Percentiles rank a stretch among this genome's conserved stretches.
Evolutionary conservation across 768 basidiomycete genomes (phyloP).

Genomic region (Hemileccinum impolitum): DNA sequence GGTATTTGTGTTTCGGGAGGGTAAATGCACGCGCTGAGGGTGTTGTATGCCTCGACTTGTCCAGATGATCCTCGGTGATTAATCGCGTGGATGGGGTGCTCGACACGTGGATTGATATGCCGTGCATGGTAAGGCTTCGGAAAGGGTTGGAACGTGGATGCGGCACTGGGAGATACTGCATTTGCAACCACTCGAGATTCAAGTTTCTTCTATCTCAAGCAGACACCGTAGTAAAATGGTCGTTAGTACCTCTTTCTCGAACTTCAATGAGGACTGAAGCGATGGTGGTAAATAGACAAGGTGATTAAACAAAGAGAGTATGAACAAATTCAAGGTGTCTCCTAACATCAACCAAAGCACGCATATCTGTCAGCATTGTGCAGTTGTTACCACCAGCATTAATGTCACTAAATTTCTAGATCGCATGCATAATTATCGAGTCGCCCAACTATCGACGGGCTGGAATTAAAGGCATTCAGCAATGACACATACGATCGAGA

Average conservation of each 20-base stretch:
- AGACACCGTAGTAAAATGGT: no score
- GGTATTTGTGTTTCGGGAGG: constrained; percentile 17
- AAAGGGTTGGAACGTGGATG: constrained; percentile 15
- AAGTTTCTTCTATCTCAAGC: no score
- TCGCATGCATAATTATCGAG: neutral
- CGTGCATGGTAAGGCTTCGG: constrained; percentile 2
- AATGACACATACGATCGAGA: neutral
- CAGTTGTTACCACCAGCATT: no score
- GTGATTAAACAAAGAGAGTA: no score
- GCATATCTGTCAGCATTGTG: neutral
- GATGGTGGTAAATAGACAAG: no score
- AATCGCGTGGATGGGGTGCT: constrained; percentile 8
- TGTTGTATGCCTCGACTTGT: constrained; percentile 11
- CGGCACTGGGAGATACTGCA: no score
- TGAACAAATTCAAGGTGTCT: no score
- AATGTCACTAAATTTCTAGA: no score
- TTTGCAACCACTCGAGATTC: no score
- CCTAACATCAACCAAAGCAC: no score
- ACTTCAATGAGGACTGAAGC: no score
- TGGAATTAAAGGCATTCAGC: neutral
- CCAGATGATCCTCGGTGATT: constrained; percentile 22
- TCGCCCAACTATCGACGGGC: neutral
- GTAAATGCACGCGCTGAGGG: neutral
- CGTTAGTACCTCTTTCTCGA: no score
- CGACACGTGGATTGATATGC: constrained; percentile 14